Base-by-base conservation (phyloP, 2,329 filamentous ascomycete species). In the Aspergillus neotritici region DNA sequence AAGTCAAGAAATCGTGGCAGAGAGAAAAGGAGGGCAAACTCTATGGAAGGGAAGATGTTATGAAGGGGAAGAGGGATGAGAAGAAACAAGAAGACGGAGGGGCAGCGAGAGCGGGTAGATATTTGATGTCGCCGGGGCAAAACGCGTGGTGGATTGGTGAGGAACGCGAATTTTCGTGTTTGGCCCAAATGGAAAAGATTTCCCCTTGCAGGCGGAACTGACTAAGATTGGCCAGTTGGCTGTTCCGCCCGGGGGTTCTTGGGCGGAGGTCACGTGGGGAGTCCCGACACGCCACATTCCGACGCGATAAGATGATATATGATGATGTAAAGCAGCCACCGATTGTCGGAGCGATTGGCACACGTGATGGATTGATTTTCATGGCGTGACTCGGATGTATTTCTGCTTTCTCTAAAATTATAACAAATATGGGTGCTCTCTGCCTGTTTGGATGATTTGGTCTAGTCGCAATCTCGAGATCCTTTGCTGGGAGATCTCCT, bases 101-200 rank as follows among this genome's bases (percentile, higher is more conserved):
- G 52, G 53, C 53, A 55, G 49, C 49, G 44, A 46, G 34, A 43
- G 43, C 49, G 51, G 21, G 51, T 51, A 53, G 56, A 56, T 61
- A 64, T 64, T 63, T 63, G 56, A 61, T 50, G 56, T 56, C 51
- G 50, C 52, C 52, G 44, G 51, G 51, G 51, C 53, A 51, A 25
- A 59, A 63, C 61, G 60, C 60, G 60, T 61, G 54, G 44, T 49
- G 49, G 43, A 50, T 60, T 44, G 39, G 42, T 50, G n/a, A 53
- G 50, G 43, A 48, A 56, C 60, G 61, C 58, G 59, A 58, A 52
- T 60, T 62, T 61, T 62, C 60, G 60, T 60, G 60, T 61, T 58
- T 54, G 56, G 49, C 34, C 43, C 50, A 52, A 53, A 57, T 60
- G 51, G 55, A 41, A 8, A 25, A 25, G 21, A 25, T 25, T 44